Evolutionary conservation across 805 yeast genomes (phyloP).

Genomic region (Barnettozyma siamensis): DNA sequence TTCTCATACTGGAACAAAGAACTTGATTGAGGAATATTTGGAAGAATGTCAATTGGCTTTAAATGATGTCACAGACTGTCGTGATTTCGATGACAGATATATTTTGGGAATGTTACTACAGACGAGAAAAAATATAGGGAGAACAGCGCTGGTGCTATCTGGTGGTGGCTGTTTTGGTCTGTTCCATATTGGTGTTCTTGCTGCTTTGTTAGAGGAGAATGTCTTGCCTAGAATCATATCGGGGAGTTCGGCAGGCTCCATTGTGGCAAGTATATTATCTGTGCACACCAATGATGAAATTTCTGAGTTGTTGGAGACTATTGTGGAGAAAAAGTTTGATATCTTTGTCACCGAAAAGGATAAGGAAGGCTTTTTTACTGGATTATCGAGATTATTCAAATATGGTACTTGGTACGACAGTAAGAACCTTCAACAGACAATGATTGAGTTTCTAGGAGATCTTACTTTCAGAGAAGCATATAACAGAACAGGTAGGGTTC

Average conservation of each 20-base stretch:
- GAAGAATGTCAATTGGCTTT: constrained; percentile 63
- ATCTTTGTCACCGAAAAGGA: constrained; percentile 40
- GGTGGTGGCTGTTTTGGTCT: constrained; percentile 96
- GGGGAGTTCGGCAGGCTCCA: constrained; percentile 96
- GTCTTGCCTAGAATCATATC: constrained; percentile 82
- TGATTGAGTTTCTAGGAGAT: constrained; percentile 78
- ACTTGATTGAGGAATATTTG: constrained; percentile 75
- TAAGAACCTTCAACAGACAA: constrained; percentile 60
- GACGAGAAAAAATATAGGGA: constrained; percentile 85
- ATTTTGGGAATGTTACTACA: constrained; percentile 76
- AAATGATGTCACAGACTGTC: constrained; percentile 16
- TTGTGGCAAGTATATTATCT: constrained; percentile 84
- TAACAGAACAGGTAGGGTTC: constrained; percentile 87
- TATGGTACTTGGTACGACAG: constrained; percentile 90
- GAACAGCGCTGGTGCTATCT: constrained; percentile 89
- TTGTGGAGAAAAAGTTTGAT: constrained; percentile 39
- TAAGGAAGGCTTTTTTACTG: constrained; percentile 40
- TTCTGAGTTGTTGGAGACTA: constrained; percentile 42
- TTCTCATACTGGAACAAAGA: constrained; percentile 81
- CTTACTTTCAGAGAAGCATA: constrained; percentile 92
- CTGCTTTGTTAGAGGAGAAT: constrained; percentile 67
- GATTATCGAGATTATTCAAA: constrained; percentile 59
- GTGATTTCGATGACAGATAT: constrained; percentile 56
- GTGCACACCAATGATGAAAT: constrained; percentile 73
- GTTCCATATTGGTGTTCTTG: constrained; percentile 86